Base-by-base conservation (phyloP, 2,329 filamentous ascomycete species). In the Cercospora janseana region DNA sequence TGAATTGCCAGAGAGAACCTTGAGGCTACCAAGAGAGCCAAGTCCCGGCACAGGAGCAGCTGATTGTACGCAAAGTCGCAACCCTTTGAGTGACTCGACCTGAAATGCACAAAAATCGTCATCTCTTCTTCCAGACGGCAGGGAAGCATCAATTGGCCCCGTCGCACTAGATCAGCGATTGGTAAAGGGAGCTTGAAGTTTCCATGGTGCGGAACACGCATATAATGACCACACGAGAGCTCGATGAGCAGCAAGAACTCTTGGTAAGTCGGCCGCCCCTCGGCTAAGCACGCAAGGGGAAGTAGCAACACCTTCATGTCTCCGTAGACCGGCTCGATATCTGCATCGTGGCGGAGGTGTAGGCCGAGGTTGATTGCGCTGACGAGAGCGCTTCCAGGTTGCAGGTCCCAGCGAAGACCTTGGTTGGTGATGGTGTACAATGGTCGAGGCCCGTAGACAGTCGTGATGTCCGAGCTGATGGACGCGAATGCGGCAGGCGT, bases 381-480 rank as follows among this genome's bases (percentile, higher is more conserved):
- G 16, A 37, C n/a, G 34, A 37, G 18, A 9, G 34, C 34, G 23
- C 10, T 37, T 16, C 34, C 34, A 37, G 34, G 10, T 21, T 37
- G 10, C 18, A 37, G 23, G 16, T 37, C 34, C 34, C 34, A 37
- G 12, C 34, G 20, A 2, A 37, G 34, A 16, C 34, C 34, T 18
- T 37, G 15, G n/a, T 37, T 37, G 16, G 34, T 37, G 34, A 37
- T 37, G 16, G 34, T 37, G 34, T 37, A 37, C 18, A 37, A 20
- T 20, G 34, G 34, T 20, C 34, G 20, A 7, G 23, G 34, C 16
- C 34, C 34, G 16, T 37, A 37, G 16, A 37, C 34, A 12, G 34
- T 37, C 16, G 34, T 20, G 23, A 37, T 18, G 9, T 13, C 23
- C 6, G 34, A 7, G 16, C 34, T 37, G 7, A 21, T 20, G 16